Percentiles rank a stretch among this genome's conserved stretches.
These are phyloP conservation scores for Cyberlindnera petersonii DNA, from an alignment of 805 yeast genomes.

Conservation along the genomic window DNA sequence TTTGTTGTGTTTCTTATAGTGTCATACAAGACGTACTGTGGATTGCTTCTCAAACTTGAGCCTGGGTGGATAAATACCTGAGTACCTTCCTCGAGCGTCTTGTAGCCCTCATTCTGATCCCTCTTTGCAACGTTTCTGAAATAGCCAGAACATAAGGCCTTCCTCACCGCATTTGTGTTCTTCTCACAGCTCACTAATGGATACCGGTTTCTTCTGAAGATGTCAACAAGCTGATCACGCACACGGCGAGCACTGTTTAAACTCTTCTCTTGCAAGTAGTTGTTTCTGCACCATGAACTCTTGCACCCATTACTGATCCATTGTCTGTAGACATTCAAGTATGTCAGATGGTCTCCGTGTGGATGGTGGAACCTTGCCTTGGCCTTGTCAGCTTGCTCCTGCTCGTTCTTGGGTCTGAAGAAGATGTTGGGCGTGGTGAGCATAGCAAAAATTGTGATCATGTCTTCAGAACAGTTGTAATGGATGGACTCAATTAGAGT, in stretches of 20 bases:
- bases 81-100: conserved; percentile 64
- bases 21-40: conserved; percentile 80
- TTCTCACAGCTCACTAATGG: conserved; percentile 49
- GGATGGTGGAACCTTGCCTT: conserved; percentile 72
- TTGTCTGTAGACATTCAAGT: conserved; percentile 70
- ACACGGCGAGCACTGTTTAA: conserved; percentile 78
- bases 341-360: conserved; percentile 79
- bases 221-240: conserved; percentile 58
- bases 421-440: conserved; percentile 80
- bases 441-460: conserved; percentile 83
- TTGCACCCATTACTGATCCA: conserved; percentile 66
- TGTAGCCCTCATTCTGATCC: conserved; percentile 71
- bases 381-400: conserved; percentile 69
- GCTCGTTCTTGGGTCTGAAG: conserved; percentile 76
- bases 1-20: conserved; percentile 76
- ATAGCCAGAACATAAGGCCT: conserved; percentile 63
- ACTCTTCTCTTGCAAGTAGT: conserved; percentile 77
- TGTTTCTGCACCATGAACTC: conserved; percentile 71
- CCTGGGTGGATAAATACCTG: conserved; percentile 87
- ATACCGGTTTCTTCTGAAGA: conserved; percentile 48
- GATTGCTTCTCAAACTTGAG: conserved; percentile 60
- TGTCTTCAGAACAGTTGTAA: conserved; percentile 73
- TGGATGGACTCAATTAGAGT: conserved; percentile 70
- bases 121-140: conserved; percentile 64
- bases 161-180: conserved; percentile 52